Evolutionary conservation across 2,329 filamentous ascomycete genomes (phyloP), one percentile per base, ranked within the genome.

Genomic region (Ophiosphaerella narmari): DNA sequence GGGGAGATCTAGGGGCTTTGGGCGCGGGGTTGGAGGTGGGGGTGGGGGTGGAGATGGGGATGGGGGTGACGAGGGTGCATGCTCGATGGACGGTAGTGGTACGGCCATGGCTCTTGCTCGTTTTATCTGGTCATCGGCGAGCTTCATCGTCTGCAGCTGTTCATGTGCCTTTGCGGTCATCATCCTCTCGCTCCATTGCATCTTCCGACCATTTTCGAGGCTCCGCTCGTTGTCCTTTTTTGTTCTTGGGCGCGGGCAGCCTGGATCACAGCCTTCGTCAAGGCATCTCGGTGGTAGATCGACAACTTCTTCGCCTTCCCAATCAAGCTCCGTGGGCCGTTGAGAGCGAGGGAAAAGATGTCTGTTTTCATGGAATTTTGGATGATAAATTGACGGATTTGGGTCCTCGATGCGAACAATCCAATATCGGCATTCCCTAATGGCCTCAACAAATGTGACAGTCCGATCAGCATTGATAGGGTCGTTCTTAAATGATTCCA

Each of bases 401-500:
- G 43, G 43, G 18, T 46, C 34, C 13, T 18, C 8, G 36, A 46
- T 39, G 8, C 18, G 26, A 34, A 46, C 16, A 7, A 13, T 12
- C 26, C 29, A 46, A 7, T 39, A n/a, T 21, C 21, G 16, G 16
- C 16, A n/a, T 12, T 37, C n/a, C 7, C 24, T 26, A 14, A 9
- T 18, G 14, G 12, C 33, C n/a, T 26, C 16, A 3, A 35, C 18
- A 12, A 39, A 40, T 14, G 14, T 24, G 7, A 38, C 18, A 21
- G 21, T 26, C 18, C 43, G 35, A 13, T 36, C 36, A 16, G 26
- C 24, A 21, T 57, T 52, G 1, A 50, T 32, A 5, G 18, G 12
- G 13, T 54, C 52, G 4, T 46, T 18, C 8, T 26, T 11, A n/a
- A 55, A 55, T 4, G 48, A 46, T n/a, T 23, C 14, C 16, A 39